phyloP scores from a whole-genome alignment of 768 basidiomycete genomes.

The Rubroboletus satanas region DNA sequence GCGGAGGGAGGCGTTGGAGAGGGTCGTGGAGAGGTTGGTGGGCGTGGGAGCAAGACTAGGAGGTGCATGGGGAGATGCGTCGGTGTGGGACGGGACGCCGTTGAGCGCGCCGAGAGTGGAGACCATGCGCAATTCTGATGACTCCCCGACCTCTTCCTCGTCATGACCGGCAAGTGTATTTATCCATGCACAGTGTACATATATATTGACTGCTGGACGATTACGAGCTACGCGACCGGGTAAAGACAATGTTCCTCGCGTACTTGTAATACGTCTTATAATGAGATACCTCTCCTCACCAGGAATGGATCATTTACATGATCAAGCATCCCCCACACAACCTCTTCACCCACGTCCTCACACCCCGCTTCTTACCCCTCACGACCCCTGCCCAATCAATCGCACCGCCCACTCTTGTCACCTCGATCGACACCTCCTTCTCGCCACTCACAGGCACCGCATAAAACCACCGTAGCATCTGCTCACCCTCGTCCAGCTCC shows the following conservation, averaged over 20 bases:
- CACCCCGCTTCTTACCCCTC: neutral
- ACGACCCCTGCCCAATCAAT: constrained; percentile 24
- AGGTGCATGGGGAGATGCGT: constrained; percentile 53
- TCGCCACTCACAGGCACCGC: constrained; percentile 27
- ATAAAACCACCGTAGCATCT: constrained; percentile 52
- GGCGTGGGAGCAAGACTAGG: constrained; percentile 62
- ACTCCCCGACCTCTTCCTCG: neutral
- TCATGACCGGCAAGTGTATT: constrained; percentile 2
- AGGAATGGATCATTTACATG: constrained; percentile 17
- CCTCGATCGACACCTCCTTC: constrained; percentile 37
- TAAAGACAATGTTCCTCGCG: neutral
- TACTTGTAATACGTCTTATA: constrained; percentile 1
- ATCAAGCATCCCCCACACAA: constrained; percentile 22
- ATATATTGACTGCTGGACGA: neutral
- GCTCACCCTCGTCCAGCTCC: constrained; percentile 45
- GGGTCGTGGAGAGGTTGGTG: constrained; percentile 62
- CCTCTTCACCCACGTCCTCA: constrained; percentile 7
- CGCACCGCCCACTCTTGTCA: constrained; percentile 41
- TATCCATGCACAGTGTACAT: neutral
- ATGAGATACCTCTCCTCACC: constrained; percentile 10
- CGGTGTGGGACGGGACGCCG: constrained; percentile 52
- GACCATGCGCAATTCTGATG: constrained; percentile 19
- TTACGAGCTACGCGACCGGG: neutral
- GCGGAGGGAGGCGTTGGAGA: constrained; percentile 61
- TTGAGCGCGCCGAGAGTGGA: constrained; percentile 45